Base-by-base conservation (phyloP, 2,329 filamentous ascomycete species). In the Xylariaceae sp. region DNA sequence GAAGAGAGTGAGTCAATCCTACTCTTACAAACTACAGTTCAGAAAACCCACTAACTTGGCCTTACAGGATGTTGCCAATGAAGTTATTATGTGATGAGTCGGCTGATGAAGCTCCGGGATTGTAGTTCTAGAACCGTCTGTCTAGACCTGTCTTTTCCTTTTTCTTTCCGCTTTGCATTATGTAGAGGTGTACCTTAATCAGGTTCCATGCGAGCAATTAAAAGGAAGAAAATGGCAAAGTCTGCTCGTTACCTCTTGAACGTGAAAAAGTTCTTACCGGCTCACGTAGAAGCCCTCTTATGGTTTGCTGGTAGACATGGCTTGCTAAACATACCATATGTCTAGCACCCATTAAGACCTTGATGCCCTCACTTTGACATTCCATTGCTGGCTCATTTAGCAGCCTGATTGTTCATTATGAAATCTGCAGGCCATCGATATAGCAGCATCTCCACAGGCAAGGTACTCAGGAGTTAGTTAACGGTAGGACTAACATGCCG, bases 21-120 rank as follows among this genome's bases (percentile, higher is more conserved):
- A 2, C 11, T n/a, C 40, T 40, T 35, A 27, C 9, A 41, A 9
- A 9, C 19, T 12, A 7, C 42, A 30, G n/a, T 54, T 49, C 62
- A 54, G 62, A 69, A 71, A 73, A 60, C 53, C 56, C 29, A 55
- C 55, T 51, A 9, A 42, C 35, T 39, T 31, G 3, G 37, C 11
- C 40, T 19, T 32, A n/a, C 62, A 91, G 87, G 90, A 95, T 71
- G 90, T 95, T 56, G 74, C 84, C 59, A 91, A 92, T 67, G 84
- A 87, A 71, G 89, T 96, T 68, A 96, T 96, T 71, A 96, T 96
- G 91, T 96, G 82, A 79, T 55, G 51, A 30, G 35, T 27, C 3
- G 42, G 48, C 29, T 12, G 37, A 19, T 7, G n/a, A 31, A 27
- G 19, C 12, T 3, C 41, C 48, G 30, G 37, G 43, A 58, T 39